Base-by-base conservation (phyloP, 1,139 yeast species). In the Geotrichum macrosporum region DNA sequence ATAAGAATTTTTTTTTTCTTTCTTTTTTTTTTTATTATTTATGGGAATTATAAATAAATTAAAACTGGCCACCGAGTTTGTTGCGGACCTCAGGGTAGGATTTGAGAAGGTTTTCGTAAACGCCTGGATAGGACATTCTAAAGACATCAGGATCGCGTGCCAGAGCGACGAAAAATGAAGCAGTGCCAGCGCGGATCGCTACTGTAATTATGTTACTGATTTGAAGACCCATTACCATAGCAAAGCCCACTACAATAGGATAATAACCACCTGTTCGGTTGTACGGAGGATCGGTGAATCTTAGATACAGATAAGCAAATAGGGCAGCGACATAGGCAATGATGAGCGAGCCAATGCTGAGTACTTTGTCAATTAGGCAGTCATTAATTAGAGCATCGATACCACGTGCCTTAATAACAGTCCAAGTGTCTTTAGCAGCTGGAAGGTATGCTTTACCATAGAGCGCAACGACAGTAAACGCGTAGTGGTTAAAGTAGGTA, bases 141-240 rank as follows among this genome's bases (percentile, higher is more conserved):
- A 83, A 82, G 5, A 87, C 81, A 57, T 87, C 94, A 0, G 96
- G 96, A 58, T 88, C 95, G 57, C 81, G 80, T 10, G 94, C 92
- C 62, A 86, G 72, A 1, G 95, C 92, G 41, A 88, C 82, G 65
- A 88, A 88, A 64, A 89, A 82, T 0, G 96, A 84, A 3, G 94
- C 79, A 1, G 84, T 78, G 12, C 96, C 96, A 1, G 89, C 80
- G 52, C 79, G 80, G 51, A 88, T 79, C 1, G 87, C 84, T 19
- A 84, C 80, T 51, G 81, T 77, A 19, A 88, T 72, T 52, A 87
- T 74, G 56, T 85, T 78, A 48, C 85, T 76, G 50, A 89, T 77
- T 67, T 89, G 96, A 35, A 85, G 71, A 0, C 92, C 77, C 51
- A 89, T 79, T 41, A 87, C 70, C 62, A 86, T 84, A 1, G 87